These are phyloP conservation scores for Chalciporus chontae DNA, from an alignment of 768 basidiomycete genomes.

Conservation along the genomic window DNA sequence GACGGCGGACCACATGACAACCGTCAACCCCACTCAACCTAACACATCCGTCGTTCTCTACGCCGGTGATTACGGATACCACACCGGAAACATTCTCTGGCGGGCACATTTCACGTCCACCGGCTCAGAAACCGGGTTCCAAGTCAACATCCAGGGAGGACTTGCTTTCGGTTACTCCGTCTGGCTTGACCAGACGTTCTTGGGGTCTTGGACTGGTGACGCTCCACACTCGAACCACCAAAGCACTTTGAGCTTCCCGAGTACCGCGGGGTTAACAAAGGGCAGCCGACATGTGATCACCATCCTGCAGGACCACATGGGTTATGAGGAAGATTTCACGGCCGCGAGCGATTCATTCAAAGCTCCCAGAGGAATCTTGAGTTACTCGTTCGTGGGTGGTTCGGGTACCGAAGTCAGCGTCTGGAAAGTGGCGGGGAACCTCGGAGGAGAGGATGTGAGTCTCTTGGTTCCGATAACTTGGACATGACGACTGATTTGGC, in stretches of 20 bases:
- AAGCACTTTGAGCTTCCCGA: conserved; percentile 17
- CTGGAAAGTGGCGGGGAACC: conserved; percentile 52
- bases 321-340: conserved; percentile 43
- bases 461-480: background rate
- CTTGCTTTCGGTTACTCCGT: conserved; percentile 47
- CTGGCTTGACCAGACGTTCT: conserved; percentile 45
- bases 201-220: conserved; percentile 38
- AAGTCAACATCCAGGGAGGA: conserved; percentile 40
- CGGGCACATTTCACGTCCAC: conserved; percentile 48
- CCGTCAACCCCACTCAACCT: conserved; percentile 38
- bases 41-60: conserved; percentile 43
- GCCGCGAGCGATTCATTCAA: conserved; percentile 46
- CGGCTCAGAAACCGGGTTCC: conserved; percentile 43
- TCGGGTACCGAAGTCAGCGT: conserved; percentile 32
- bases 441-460: conserved; percentile 45
- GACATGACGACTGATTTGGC: background rate
- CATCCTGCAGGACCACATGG: conserved; percentile 54
- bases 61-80: conserved; percentile 48
- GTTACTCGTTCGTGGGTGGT: conserved; percentile 44
- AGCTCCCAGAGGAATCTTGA: conserved; percentile 44
- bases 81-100: conserved; percentile 52
- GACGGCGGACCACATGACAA: conserved; percentile 38
- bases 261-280: background rate
- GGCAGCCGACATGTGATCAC: conserved; percentile 43
- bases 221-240: conserved; percentile 11